Percentiles rank a stretch among this genome's conserved stretches.
These are phyloP conservation scores for Pleochaeta shiraiana DNA, from an alignment of 2,329 filamentous ascomycete species.

Conservation along the genomic window DNA sequence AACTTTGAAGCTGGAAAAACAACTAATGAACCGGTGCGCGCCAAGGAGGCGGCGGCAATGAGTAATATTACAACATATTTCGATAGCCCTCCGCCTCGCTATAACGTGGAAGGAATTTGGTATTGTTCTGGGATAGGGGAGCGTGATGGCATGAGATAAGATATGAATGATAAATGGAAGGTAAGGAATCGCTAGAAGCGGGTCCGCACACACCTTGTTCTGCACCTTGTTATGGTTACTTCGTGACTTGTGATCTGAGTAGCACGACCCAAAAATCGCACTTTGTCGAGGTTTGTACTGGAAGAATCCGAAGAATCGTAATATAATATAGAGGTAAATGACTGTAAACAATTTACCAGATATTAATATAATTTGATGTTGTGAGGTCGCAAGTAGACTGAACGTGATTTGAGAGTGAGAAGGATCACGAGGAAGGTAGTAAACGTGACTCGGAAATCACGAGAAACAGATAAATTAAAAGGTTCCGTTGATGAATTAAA, in stretches of 20 bases:
- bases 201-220: slow-evolving; percentile 4
- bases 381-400: background rate
- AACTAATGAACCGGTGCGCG: too few species aligned
- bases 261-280: background rate
- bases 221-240: background rate
- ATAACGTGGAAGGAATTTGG: background rate
- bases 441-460: slow-evolving; percentile 4
- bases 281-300: background rate
- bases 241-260: slow-evolving; percentile 2
- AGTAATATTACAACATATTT: background rate
- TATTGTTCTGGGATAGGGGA: background rate
- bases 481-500: background rate
- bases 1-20: background rate
- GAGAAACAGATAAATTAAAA: background rate
- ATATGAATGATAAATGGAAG: background rate
- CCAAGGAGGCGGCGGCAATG: too few species aligned
- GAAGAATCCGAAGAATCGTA: background rate
- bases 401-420: background rate
- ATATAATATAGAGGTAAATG: background rate
- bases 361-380: background rate
- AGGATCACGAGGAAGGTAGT: slow-evolving; percentile 3
- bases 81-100: background rate
- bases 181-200: background rate
- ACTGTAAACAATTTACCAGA: background rate
- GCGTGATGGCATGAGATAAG: background rate